phyloP scores from a whole-genome alignment of 2,329 filamentous ascomycete species.

The Talaromyces sp. region DNA sequence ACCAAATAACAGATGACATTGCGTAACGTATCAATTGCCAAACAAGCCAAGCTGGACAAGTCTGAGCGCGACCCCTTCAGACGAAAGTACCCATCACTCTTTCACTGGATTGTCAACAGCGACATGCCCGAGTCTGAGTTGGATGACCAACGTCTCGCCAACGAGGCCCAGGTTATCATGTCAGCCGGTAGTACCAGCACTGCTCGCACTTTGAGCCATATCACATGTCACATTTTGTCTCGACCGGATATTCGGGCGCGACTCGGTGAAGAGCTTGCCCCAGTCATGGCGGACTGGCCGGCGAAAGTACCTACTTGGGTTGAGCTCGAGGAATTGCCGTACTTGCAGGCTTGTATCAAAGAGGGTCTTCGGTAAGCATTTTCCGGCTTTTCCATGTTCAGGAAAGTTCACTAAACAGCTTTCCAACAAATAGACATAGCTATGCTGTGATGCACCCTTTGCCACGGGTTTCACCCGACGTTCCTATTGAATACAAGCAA shows the following conservation, averaged over 20 bases:
- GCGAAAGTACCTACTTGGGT: constrained; percentile 21
- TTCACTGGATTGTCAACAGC: constrained; percentile 18
- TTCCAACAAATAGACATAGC: constrained; percentile 34
- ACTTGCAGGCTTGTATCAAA: constrained; percentile 29
- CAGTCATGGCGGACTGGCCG: constrained; percentile 24
- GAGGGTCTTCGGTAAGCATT: constrained; percentile 25
- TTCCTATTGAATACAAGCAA: constrained; percentile 25
- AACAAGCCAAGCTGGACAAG: constrained; percentile 11
- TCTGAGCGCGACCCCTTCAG: constrained; percentile 8
- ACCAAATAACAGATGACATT: constrained; percentile 3
- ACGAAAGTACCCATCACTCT: constrained; percentile 15
- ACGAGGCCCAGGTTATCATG: constrained; percentile 28
- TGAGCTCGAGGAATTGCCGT: constrained; percentile 28
- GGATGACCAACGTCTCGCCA: constrained; percentile 22
- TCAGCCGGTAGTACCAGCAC: constrained; percentile 28
- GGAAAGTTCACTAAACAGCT: not conserved
- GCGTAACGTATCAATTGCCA: constrained; percentile 5
- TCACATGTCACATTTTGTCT: constrained; percentile 16
- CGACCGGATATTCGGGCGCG: constrained; percentile 16
- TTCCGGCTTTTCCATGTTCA: not conserved
- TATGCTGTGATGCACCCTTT: constrained; percentile 33
- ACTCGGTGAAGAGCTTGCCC: constrained; percentile 24
- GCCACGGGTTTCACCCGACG: constrained; percentile 25
- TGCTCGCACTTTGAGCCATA: constrained; percentile 24
- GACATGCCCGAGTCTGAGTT: constrained; percentile 25